Conservation (phyloP, 208 protist genomes). For the Trichomonas tenax region DNA sequence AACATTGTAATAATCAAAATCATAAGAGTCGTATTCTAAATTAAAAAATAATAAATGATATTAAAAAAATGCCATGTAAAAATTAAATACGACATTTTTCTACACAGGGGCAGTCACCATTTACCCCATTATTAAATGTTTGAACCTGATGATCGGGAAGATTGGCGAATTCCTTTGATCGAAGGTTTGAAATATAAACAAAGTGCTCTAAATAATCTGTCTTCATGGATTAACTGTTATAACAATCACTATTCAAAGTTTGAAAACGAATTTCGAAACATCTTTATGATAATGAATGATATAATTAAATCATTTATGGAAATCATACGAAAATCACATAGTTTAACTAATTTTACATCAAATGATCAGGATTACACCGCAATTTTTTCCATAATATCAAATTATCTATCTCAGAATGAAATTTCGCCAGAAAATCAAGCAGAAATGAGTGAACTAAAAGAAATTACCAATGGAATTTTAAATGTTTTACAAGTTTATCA, state of each 20-base stretch:
- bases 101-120: too few species aligned
- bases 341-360: neutral
- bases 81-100: too few species aligned
- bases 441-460: neutral
- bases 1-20: too few species aligned
- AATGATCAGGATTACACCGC: neutral
- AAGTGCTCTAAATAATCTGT: neutral
- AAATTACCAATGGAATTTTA: neutral
- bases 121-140: too few species aligned
- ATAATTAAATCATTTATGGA: neutral
- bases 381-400: neutral
- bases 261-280: neutral
- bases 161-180: neutral
- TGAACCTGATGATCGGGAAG: neutral
- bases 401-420: neutral
- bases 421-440: neutral
- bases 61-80: too few species aligned
- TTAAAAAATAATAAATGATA: too few species aligned
- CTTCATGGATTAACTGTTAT: neutral
- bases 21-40: too few species aligned
- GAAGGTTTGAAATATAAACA: neutral
- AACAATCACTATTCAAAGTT: neutral
- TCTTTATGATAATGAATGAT: neutral
- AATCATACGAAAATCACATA: neutral
- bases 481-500: neutral